phyloP scores from a whole-genome alignment of 2,329 filamentous ascomycete genomes.

The Fusarium sp. region DNA sequence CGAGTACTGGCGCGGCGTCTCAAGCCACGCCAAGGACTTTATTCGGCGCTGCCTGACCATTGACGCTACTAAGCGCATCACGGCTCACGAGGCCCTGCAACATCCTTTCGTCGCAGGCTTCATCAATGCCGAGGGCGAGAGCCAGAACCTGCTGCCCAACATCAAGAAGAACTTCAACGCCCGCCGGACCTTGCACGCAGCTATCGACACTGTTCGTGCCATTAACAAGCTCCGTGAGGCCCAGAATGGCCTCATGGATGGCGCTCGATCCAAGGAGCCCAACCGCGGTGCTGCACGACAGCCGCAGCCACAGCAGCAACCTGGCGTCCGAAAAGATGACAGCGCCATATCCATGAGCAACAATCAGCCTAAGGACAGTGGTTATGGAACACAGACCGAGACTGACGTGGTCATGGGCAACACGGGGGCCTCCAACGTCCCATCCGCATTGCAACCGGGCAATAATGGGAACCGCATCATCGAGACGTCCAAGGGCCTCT shows the following conservation, averaged over 20 bases:
- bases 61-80: constrained; percentile 88
- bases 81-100: constrained; percentile 80
- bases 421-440: constrained; percentile 51
- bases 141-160: constrained; percentile 72
- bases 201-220: constrained; percentile 76
- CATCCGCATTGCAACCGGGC: constrained; percentile 65
- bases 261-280: constrained; percentile 64
- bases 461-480: constrained; percentile 65
- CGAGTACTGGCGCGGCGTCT: constrained; percentile 97
- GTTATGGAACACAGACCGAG: constrained; percentile 57
- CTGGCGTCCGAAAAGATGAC: constrained; percentile 54
- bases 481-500: constrained; percentile 73
- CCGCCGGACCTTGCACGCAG: constrained; percentile 73
- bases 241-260: constrained; percentile 71
- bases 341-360: constrained; percentile 55
- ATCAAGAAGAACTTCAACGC: constrained; percentile 83
- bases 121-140: constrained; percentile 57
- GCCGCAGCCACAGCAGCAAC: constrained; percentile 22
- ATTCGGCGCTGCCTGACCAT: constrained; percentile 92
- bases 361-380: constrained; percentile 55
- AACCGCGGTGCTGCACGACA: constrained; percentile 45
- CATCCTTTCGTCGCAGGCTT: constrained; percentile 72
- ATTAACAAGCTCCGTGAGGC: constrained; percentile 78
- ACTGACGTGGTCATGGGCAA: constrained; percentile 59
- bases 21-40: constrained; percentile 86